Percentiles rank a stretch among this genome's conserved stretches.
Conservation (phyloP, 768 basidiomycete genomes). For the Tulasnella sp. region DNA sequence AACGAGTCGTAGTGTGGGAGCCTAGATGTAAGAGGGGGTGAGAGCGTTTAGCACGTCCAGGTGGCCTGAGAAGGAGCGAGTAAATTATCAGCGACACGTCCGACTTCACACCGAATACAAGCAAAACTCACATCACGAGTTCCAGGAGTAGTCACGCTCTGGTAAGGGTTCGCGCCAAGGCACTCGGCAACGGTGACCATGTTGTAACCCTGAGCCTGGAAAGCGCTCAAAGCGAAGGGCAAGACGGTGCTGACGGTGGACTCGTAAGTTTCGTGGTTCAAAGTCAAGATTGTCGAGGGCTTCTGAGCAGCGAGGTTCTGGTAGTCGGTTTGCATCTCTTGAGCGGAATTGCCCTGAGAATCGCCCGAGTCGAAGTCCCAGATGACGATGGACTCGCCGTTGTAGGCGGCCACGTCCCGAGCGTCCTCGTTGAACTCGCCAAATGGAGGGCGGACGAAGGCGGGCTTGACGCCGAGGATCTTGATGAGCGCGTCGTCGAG, state of each 20-base stretch:
- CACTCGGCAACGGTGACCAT: constrained; percentile 12
- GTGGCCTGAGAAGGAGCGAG: not conserved
- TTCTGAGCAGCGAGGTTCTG: not conserved
- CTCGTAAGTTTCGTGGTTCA: constrained; percentile 11
- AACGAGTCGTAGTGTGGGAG: not conserved
- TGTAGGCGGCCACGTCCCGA: not conserved
- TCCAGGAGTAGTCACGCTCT: not conserved
- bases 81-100: not conserved
- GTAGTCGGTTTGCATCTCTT: not conserved
- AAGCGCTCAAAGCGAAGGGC: not conserved
- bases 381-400: constrained; percentile 20
- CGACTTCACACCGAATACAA: not conserved
- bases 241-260: not conserved
- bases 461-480: constrained; percentile 14
- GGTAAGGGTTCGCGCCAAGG: not conserved
- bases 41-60: not conserved
- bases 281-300: not conserved
- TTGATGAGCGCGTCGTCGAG: not conserved
- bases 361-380: constrained; percentile 28
- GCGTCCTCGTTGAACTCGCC: constrained; percentile 12
- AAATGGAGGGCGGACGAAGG: constrained; percentile 25
- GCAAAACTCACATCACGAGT: constrained; percentile 1
- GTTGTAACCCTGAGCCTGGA: constrained; percentile 15
- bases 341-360: not conserved
- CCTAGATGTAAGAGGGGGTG: not conserved